A percentile compares a stretch with the other conserved stretches of the same genome.
phyloP scores from a whole-genome alignment of 345 rosid species.

The Adansonia digitata region DNA sequence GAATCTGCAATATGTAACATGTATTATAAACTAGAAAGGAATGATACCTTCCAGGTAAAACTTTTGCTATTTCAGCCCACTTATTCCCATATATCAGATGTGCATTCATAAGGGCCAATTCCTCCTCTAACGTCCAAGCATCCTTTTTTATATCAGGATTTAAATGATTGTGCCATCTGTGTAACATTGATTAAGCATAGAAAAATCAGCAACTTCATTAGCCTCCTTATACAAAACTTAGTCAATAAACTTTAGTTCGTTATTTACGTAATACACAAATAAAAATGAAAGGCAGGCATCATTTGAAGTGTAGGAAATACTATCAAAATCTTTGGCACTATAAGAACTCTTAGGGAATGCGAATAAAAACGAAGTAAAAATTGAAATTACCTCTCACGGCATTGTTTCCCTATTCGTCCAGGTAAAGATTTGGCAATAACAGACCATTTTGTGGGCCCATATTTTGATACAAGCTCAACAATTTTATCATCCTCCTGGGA shows the following conservation, averaged over 20 bases:
- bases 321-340: neutral
- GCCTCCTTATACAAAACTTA: neutral
- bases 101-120: neutral
- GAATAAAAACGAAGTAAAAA: neutral
- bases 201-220: neutral
- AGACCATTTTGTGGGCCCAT: slow-evolving; percentile 96
- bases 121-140: slow-evolving; percentile 6
- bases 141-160: slow-evolving; percentile 2
- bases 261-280: neutral
- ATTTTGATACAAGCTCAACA: slow-evolving; percentile 59
- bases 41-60: slow-evolving; percentile 90
- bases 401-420: slow-evolving; percentile 98
- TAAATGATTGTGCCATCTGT: slow-evolving; percentile 33
- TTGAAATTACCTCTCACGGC: slow-evolving; percentile 75
- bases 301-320: neutral
- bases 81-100: neutral
- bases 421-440: slow-evolving; percentile 80
- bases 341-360: neutral
- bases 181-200: slow-evolving; percentile 16
- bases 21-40: neutral
- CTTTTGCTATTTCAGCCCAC: slow-evolving; percentile 98
- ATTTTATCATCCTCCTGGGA: slow-evolving; percentile 90
- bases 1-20: neutral
- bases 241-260: neutral
- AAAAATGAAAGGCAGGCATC: neutral